These are phyloP conservation scores for Boletus sp. DNA, from an alignment of 768 basidiomycete species.

Conservation along the genomic window DNA sequence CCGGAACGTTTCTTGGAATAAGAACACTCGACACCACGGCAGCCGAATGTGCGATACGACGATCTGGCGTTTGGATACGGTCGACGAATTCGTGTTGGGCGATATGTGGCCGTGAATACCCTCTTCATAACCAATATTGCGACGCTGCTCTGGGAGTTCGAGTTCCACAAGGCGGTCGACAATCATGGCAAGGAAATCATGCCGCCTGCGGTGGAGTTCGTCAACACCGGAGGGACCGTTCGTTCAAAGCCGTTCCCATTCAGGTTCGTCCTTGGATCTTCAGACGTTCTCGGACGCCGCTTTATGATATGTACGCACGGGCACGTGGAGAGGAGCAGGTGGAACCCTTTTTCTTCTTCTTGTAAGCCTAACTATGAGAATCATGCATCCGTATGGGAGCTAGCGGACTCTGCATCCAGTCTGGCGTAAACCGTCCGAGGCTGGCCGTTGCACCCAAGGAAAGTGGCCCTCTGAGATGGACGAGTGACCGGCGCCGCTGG, in stretches of 20 bases:
- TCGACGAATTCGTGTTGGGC: constrained; percentile 7
- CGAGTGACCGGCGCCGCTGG: too few species aligned
- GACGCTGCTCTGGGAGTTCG: constrained; percentile 4
- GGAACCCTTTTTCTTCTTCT: too few species aligned
- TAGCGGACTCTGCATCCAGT: too few species aligned
- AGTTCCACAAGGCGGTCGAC: constrained; percentile 6
- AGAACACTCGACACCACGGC: background rate
- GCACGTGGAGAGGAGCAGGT: too few species aligned
- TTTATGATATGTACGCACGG: too few species aligned
- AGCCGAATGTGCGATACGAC: constrained; percentile 2
- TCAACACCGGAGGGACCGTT: constrained; percentile 1
- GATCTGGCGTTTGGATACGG: constrained; percentile 12
- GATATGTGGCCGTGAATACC: constrained; percentile 3
- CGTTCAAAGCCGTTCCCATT: constrained; percentile 5
- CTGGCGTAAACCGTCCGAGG: too few species aligned
- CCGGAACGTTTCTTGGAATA: constrained; percentile 11
- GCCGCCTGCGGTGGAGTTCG: constrained; percentile 4
- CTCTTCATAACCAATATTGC: constrained; percentile 8
- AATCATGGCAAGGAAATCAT: constrained; percentile 1
- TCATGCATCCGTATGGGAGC: too few species aligned
- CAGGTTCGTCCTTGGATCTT: background rate
- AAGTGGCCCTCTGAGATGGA: too few species aligned
- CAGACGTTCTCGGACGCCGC: too few species aligned
- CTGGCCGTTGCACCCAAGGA: too few species aligned
- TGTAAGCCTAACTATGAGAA: too few species aligned